phyloP scores from a whole-genome alignment of 106 monocot species.

The Iris macrosiphon region DNA sequence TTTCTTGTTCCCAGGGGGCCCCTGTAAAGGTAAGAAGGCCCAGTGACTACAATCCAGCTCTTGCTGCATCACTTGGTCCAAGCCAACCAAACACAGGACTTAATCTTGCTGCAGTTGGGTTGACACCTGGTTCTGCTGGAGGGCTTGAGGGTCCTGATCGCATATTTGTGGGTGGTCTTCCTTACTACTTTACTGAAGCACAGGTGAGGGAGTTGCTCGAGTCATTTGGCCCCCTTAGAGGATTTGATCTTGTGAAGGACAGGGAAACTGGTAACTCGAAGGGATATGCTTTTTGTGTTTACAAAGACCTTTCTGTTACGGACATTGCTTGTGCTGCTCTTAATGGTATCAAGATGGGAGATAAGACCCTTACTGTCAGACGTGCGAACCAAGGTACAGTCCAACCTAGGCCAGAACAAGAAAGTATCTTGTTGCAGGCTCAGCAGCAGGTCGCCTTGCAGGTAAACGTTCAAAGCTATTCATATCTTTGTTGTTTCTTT shows the following conservation, averaged over 20 bases:
- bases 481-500: too few relatives aligned
- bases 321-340: conserved; percentile 85
- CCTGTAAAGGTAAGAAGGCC: conserved; percentile 88
- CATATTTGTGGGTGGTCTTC: conserved; percentile 67
- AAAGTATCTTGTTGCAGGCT: conserved; percentile 57
- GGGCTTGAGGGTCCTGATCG: conserved; percentile 70
- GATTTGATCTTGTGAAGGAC: conserved; percentile 93
- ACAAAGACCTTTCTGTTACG: conserved; percentile 64
- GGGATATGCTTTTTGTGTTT: conserved; percentile 82
- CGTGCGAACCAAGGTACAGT: conserved; percentile 64
- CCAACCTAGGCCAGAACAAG: conserved; percentile 80
- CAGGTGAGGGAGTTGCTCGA: conserved; percentile 73
- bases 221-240: conserved; percentile 70
- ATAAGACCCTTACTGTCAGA: conserved; percentile 76
- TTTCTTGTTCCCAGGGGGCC: conserved; percentile 52
- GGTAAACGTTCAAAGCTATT: too few relatives aligned
- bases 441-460: conserved; percentile 77
- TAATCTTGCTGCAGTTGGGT: conserved; percentile 61
- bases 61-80: conserved; percentile 59
- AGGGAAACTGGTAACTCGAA: conserved; percentile 77
- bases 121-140: conserved; percentile 52
- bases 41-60: conserved; percentile 72
- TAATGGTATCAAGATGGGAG: conserved; percentile 88
- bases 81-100: conserved; percentile 50
- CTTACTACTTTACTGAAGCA: conserved; percentile 68